A percentile compares a stretch with the other conserved stretches of the same genome.
Conservation (phyloP, 1,284 basidiomycete species). For the Ganoderma meredithae region DNA sequence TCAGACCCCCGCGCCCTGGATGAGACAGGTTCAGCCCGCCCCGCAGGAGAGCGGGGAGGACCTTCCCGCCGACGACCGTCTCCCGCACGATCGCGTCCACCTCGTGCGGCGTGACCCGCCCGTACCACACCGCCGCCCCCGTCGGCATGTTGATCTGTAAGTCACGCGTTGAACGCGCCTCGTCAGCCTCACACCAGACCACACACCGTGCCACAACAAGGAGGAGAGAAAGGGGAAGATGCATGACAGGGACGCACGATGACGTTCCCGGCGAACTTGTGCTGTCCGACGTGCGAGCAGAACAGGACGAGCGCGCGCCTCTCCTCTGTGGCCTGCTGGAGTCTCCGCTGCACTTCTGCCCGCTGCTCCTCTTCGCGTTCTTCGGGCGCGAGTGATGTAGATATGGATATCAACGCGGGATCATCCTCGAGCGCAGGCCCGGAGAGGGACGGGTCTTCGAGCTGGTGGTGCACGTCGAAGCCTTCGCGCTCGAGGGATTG, state of each 20-base stretch:
- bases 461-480: constrained; percentile 77
- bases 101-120: constrained; percentile 90
- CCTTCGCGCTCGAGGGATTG: constrained; percentile 66
- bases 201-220: no score
- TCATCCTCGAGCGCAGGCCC: constrained; percentile 60
- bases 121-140: constrained; percentile 89
- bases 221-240: neutral
- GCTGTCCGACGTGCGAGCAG: constrained; percentile 90
- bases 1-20: constrained; percentile 67
- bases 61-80: constrained; percentile 84
- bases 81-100: constrained; percentile 87
- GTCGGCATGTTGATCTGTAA: constrained; percentile 84
- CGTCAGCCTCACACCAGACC: neutral
- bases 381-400: constrained; percentile 39
- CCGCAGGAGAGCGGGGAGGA: constrained; percentile 84
- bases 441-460: constrained; percentile 69
- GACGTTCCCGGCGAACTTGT: constrained; percentile 93
- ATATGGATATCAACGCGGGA: constrained; percentile 47
- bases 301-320: constrained; percentile 79
- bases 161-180: no score
- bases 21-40: constrained; percentile 80
- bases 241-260: constrained; percentile 66
- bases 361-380: constrained; percentile 37
- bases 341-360: constrained; percentile 53
- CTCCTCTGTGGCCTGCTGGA: constrained; percentile 51